A percentile compares a stretch with the other conserved stretches of the same genome.
Conservation (phyloP, 345 rosid genomes). For the Fremontodendron californicum region DNA sequence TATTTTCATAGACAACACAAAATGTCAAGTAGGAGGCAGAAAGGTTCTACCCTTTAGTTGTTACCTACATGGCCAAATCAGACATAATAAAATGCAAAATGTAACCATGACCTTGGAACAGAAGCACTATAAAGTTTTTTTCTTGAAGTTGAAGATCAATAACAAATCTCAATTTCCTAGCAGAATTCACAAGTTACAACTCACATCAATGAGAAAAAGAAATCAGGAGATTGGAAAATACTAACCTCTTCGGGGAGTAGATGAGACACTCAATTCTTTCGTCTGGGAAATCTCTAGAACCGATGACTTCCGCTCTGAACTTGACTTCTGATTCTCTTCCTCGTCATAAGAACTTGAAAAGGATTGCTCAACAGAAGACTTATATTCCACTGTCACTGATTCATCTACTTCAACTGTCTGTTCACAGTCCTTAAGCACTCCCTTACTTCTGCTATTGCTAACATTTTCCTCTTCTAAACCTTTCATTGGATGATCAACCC, state of each 20-base stretch:
- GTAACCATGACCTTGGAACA: background rate
- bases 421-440: constrained; percentile 13
- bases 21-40: background rate
- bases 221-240: background rate
- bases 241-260: background rate
- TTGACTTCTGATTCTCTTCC: constrained; percentile 26
- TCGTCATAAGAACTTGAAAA: constrained; percentile 10
- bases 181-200: background rate
- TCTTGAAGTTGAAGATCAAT: background rate
- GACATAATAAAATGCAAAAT: background rate
- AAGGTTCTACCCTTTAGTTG: background rate
- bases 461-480: constrained; percentile 28
- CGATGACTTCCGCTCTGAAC: constrained; percentile 28
- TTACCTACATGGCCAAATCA: background rate
- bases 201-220: background rate
- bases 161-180: background rate
- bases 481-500: constrained; percentile 43
- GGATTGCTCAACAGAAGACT: constrained; percentile 24
- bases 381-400: constrained; percentile 18
- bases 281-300: constrained; percentile 22
- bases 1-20: background rate
- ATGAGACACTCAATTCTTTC: background rate
- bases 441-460: constrained; percentile 22
- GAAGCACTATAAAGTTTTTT: background rate
- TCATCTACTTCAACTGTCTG: constrained; percentile 19